Percentiles rank a stretch among this genome's conserved stretches.
Evolutionary conservation across 2,329 filamentous ascomycete genomes (phyloP).

Genomic region (Aspergillus ruber): DNA sequence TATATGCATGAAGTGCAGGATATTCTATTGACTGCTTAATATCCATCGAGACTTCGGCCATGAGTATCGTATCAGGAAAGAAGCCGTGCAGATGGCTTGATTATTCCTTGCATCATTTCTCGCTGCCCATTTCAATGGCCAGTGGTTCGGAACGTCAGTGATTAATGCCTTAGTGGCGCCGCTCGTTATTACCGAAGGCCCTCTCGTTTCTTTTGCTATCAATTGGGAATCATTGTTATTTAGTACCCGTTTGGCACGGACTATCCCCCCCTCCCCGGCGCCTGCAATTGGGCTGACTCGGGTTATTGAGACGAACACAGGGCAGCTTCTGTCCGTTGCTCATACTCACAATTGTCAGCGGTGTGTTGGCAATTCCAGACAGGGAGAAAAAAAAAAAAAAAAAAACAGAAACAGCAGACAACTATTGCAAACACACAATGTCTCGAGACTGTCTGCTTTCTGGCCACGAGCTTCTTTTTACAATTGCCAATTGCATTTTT

Average conservation of each 20-base stretch:
- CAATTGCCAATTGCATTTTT: slow-evolving; percentile 11
- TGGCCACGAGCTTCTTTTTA: slow-evolving; percentile 16
- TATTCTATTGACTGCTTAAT: background rate
- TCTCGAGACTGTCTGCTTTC: slow-evolving; percentile 17
- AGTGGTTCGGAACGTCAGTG: background rate
- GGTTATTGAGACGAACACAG: background rate
- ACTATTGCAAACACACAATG: slow-evolving; percentile 28
- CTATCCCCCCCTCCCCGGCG: background rate
- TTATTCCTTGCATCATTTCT: slow-evolving; percentile 1
- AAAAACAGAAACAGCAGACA: slow-evolving; percentile 12
- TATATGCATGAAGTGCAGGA: background rate
- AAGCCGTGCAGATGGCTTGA: slow-evolving; percentile 4
- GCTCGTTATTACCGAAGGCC: background rate
- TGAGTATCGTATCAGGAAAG: slow-evolving; percentile 13
- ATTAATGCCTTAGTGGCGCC: background rate
- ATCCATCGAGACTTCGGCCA: background rate
- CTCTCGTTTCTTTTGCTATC: background rate
- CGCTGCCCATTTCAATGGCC: slow-evolving; percentile 1
- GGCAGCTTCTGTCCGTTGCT: background rate
- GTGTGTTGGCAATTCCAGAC: slow-evolving; percentile 11
- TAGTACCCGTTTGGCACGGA: background rate
- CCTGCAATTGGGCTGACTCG: background rate
- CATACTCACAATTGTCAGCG: slow-evolving; percentile 11
- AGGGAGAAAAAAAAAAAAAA: background rate
- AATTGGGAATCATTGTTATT: slow-evolving; percentile 3